Percentiles rank a stretch among this genome's conserved stretches.
Evolutionary conservation across 768 basidiomycete species (phyloP).

Genomic region (Auriscalpium vulgare): DNA sequence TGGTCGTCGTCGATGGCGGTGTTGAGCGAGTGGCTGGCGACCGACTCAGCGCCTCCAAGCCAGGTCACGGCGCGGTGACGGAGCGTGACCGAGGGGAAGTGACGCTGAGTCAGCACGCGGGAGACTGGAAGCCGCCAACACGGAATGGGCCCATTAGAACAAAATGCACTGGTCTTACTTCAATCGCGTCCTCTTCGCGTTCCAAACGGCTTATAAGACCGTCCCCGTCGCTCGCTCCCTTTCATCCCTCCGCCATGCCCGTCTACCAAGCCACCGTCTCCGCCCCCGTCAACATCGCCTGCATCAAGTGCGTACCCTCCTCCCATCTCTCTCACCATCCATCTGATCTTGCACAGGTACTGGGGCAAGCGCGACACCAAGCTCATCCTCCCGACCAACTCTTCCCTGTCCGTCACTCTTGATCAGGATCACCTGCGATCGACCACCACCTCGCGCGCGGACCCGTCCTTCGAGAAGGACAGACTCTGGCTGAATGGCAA

Average conservation of each 20-base stretch:
- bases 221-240: neutral
- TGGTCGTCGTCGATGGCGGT: neutral
- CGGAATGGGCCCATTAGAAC: no score
- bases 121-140: neutral
- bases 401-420: conserved; percentile 95
- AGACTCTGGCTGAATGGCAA: conserved; percentile 91
- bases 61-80: neutral
- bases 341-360: conserved; percentile 49
- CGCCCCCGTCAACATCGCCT: conserved; percentile 96
- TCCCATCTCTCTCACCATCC: conserved; percentile 1
- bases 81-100: neutral
- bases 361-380: conserved; percentile 98
- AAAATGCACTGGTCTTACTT: neutral
- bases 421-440: conserved; percentile 93
- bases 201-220: conserved; percentile 7
- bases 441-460: conserved; percentile 86
- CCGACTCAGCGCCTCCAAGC: neutral
- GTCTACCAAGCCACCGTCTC: conserved; percentile 81
- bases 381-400: conserved; percentile 95
- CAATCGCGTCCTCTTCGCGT: conserved; percentile 17
- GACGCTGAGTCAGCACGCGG: neutral
- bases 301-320: conserved; percentile 70
- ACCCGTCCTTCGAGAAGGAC: conserved; percentile 66
- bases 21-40: neutral
- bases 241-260: conserved; percentile 36